These are phyloP conservation scores for Crithidia acanthocephali DNA, from an alignment of 208 protist species.

Conservation along the genomic window DNA sequence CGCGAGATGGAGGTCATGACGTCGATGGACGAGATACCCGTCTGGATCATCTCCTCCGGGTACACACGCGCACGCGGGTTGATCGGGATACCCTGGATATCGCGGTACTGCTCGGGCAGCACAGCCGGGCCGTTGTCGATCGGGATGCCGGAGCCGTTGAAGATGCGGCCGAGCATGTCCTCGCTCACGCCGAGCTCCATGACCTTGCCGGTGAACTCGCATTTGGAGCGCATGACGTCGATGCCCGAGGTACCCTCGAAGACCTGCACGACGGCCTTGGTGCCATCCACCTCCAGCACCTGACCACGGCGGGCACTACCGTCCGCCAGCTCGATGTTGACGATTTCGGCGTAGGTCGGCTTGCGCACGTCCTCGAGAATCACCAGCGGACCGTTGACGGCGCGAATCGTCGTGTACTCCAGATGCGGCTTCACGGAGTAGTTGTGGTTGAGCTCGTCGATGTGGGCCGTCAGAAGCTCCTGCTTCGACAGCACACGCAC, in stretches of 20 bases:
- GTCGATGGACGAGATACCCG: constrained; percentile 99
- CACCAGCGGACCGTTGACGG: constrained; percentile 99
- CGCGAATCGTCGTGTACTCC: constrained; percentile 99
- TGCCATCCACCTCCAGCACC: constrained; percentile 99
- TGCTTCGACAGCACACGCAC: constrained; percentile 85
- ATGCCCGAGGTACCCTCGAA: constrained; percentile 99
- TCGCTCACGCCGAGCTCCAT: constrained; percentile 98
- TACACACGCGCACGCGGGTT: constrained; percentile 99
- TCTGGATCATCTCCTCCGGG: constrained; percentile 99
- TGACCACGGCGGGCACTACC: constrained; percentile 96
- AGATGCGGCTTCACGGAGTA: constrained; percentile 90
- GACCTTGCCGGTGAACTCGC: constrained; percentile 99
- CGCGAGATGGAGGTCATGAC: constrained; percentile 99
- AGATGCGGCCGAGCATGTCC: constrained; percentile 99
- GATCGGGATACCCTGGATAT: constrained; percentile 99
- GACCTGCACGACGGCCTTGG: constrained; percentile 99
- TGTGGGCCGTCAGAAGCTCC: constrained; percentile 81
- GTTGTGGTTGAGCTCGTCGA: constrained; percentile 65
- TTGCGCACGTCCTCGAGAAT: constrained; percentile 99
- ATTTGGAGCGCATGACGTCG: constrained; percentile 96
- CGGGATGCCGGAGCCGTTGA: constrained; percentile 99
- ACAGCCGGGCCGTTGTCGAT: constrained; percentile 99
- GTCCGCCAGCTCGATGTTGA: constrained; percentile 98
- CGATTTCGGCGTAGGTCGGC: constrained; percentile 99
- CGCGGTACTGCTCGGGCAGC: constrained; percentile 99